These are phyloP conservation scores for Pleurotus tuoliensis DNA, from an alignment of 768 basidiomycete species.

Conservation along the genomic window DNA sequence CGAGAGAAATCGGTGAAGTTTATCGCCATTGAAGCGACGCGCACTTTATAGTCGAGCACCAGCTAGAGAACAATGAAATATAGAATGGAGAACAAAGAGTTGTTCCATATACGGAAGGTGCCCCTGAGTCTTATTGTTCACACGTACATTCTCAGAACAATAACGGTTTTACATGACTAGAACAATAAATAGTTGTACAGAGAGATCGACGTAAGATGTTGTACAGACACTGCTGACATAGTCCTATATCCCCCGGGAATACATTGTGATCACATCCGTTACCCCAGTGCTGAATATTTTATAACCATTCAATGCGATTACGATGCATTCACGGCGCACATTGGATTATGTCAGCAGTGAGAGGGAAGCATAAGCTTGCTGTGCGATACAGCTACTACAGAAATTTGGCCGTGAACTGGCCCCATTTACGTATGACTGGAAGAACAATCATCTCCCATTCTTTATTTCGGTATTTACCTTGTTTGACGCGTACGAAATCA, in stretches of 20 bases:
- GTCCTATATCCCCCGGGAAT: too few species aligned
- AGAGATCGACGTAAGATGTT: background rate
- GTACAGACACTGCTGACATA: too few species aligned
- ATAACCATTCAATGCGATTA: too few species aligned
- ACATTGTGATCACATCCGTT: too few species aligned
- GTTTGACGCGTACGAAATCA: slow-evolving; percentile 1
- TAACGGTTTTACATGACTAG: background rate
- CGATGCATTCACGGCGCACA: too few species aligned
- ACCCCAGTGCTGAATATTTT: too few species aligned
- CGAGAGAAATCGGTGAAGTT: background rate
- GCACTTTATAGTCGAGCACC: background rate
- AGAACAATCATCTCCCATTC: slow-evolving; percentile 14
- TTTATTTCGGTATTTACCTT: slow-evolving; percentile 1
- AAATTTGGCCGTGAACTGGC: background rate
- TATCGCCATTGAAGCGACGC: background rate
- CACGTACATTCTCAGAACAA: too few species aligned
- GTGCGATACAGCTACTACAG: background rate
- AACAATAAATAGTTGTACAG: background rate
- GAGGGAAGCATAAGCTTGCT: background rate
- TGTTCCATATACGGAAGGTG: background rate
- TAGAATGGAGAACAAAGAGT: background rate
- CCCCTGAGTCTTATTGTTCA: background rate
- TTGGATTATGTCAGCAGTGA: too few species aligned
- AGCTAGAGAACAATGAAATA: background rate
- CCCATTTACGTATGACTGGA: slow-evolving; percentile 14